phyloP scores from a whole-genome alignment of 2,329 filamentous ascomycete genomes.

The Lasiodiplodia sp. region DNA sequence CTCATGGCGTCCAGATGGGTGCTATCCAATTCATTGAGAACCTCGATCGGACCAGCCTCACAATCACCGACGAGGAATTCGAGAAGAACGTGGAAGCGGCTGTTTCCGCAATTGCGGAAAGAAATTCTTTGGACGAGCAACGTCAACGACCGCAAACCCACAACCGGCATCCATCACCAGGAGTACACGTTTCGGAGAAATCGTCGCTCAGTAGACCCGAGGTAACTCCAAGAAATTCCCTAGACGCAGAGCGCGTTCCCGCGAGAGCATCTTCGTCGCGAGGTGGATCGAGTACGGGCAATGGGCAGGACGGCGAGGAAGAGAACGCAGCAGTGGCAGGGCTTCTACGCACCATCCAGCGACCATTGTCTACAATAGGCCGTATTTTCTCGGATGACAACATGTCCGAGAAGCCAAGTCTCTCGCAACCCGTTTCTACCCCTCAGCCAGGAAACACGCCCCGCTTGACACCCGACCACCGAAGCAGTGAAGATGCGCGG shows the following conservation, averaged over 20 bases:
- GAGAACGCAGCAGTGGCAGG: constrained; percentile 79
- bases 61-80: constrained; percentile 93
- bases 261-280: constrained; percentile 60
- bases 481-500: constrained; percentile 46
- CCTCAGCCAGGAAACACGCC: constrained; percentile 57
- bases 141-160: constrained; percentile 36
- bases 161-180: constrained; percentile 52
- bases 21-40: constrained; percentile 97
- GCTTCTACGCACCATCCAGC: constrained; percentile 87
- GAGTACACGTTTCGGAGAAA: constrained; percentile 55
- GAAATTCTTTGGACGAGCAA: constrained; percentile 66
- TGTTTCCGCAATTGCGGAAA: constrained; percentile 93
- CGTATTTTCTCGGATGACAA: constrained; percentile 86
- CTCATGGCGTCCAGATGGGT: constrained; percentile 68
- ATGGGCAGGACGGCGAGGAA: constrained; percentile 64
- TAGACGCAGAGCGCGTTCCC: constrained; percentile 66
- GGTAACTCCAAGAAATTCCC: constrained; percentile 65
- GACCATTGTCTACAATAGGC: constrained; percentile 87
- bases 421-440: constrained; percentile 48
- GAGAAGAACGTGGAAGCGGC: constrained; percentile 95
- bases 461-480: constrained; percentile 58
- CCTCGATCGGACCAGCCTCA: constrained; percentile 90
- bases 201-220: constrained; percentile 61
- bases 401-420: constrained; percentile 37
- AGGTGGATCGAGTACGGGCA: constrained; percentile 31